A percentile compares a stretch with the other conserved stretches of the same genome.
Evolutionary conservation across 768 basidiomycete species (phyloP).

Genomic region (Lactarius trivialis): DNA sequence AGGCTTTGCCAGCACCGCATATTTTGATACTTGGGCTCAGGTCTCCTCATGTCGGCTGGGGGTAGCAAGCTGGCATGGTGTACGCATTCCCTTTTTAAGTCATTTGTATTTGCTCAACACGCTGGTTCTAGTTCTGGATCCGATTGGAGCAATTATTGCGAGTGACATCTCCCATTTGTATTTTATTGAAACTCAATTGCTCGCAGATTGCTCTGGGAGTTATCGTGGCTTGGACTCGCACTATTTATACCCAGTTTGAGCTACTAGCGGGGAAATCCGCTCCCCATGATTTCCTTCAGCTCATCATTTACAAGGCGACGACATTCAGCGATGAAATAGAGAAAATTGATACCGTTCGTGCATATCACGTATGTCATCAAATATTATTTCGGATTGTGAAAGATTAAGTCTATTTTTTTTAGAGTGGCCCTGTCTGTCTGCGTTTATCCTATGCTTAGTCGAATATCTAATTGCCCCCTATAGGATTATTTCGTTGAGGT

Average conservation of each 20-base stretch:
- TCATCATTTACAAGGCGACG: slow-evolving; percentile 86
- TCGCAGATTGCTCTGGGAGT: slow-evolving; percentile 74
- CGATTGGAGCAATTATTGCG: slow-evolving; percentile 70
- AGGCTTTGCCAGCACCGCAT: neutral
- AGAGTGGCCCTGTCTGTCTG: slow-evolving; percentile 66
- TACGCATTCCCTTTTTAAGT: slow-evolving; percentile 32
- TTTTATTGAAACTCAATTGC: slow-evolving; percentile 8
- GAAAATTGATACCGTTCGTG: slow-evolving; percentile 85
- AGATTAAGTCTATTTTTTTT: slow-evolving; percentile 1
- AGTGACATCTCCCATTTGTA: slow-evolving; percentile 24
- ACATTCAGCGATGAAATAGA: slow-evolving; percentile 86
- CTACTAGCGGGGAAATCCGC: slow-evolving; percentile 90
- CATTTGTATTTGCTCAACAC: neutral
- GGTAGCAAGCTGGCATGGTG: slow-evolving; percentile 81
- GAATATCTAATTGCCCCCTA: slow-evolving; percentile 3
- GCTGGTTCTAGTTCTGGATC: slow-evolving; percentile 54
- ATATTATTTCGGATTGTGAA: neutral
- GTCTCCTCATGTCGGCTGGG: slow-evolving; percentile 76
- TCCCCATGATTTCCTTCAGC: slow-evolving; percentile 82
- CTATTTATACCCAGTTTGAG: slow-evolving; percentile 75
- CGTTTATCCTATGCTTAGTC: neutral
- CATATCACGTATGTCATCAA: slow-evolving; percentile 67
- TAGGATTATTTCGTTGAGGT: slow-evolving; percentile 92
- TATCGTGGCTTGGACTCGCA: slow-evolving; percentile 68
- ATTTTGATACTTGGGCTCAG: slow-evolving; percentile 32